Conservation (phyloP, 2,329 filamentous ascomycete genomes). For the Alternaria metachromatica region DNA sequence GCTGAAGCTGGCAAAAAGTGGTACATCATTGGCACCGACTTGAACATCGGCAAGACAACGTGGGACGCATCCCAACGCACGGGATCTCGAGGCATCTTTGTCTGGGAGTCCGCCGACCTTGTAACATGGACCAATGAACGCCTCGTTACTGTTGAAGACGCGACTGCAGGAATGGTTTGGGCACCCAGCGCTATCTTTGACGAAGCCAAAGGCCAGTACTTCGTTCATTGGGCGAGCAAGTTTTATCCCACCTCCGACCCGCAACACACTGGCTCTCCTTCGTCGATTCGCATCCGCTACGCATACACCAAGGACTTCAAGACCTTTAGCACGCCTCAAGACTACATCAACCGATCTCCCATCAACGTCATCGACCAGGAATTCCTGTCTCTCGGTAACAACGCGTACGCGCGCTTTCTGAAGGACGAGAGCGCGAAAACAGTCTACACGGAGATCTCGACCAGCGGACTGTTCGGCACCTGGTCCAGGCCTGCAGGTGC, state of each 20-base stretch:
- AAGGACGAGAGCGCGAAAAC: slow-evolving; percentile 62
- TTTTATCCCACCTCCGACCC: slow-evolving; percentile 57
- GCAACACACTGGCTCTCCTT: slow-evolving; percentile 56
- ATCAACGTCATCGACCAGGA: slow-evolving; percentile 64
- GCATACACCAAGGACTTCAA: slow-evolving; percentile 63
- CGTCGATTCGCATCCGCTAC: slow-evolving; percentile 57
- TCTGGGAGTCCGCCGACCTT: slow-evolving; percentile 63
- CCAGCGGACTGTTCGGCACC: slow-evolving; percentile 58
- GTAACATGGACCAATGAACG: slow-evolving; percentile 59
- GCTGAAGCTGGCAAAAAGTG: slow-evolving; percentile 58
- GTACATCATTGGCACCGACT: slow-evolving; percentile 63
- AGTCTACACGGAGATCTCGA: slow-evolving; percentile 60
- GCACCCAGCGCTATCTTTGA: slow-evolving; percentile 64
- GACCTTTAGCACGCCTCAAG: slow-evolving; percentile 59
- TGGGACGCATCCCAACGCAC: slow-evolving; percentile 62
- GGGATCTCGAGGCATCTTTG: slow-evolving; percentile 60
- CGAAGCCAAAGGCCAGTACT: slow-evolving; percentile 52
- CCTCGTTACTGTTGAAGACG: slow-evolving; percentile 59
- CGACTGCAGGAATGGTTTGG: slow-evolving; percentile 66
- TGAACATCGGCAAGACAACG: slow-evolving; percentile 60
- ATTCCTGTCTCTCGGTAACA: slow-evolving; percentile 56
- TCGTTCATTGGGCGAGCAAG: slow-evolving; percentile 58
- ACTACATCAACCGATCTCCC: slow-evolving; percentile 58
- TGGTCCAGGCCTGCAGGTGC: slow-evolving; percentile 59
- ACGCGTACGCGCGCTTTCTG: slow-evolving; percentile 61